Conservation (phyloP, 2,329 filamentous ascomycete genomes). For the Coleophoma eucalyptorum region DNA sequence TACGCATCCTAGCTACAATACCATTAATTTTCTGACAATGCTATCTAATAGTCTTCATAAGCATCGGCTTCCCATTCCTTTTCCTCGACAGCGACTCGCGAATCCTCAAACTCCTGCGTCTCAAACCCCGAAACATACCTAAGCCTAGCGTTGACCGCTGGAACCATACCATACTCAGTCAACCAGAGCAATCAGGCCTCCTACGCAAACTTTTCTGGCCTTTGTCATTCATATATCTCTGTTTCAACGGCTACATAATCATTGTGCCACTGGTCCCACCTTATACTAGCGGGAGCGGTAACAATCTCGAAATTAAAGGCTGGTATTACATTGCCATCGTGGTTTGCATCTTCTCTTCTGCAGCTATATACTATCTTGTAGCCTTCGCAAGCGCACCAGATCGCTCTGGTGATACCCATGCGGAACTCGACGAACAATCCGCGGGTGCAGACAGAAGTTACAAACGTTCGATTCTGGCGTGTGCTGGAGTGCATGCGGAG, state of each 20-base stretch:
- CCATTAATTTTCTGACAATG: too few species aligned
- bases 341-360: neutral
- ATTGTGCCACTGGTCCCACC: neutral
- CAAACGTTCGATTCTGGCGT: neutral
- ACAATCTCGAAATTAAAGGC: neutral
- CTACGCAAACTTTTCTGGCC: neutral
- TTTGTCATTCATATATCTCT: neutral
- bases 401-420: neutral
- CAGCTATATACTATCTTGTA: neutral
- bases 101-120: neutral
- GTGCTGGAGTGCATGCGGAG: neutral
- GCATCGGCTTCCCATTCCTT: neutral
- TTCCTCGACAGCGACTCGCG: neutral
- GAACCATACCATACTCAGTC: neutral
- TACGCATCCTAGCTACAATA: too few species aligned
- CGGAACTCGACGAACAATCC: neutral
- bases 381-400: neutral
- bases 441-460: too few species aligned
- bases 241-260: neutral
- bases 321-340: neutral
- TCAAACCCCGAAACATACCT: neutral
- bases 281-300: neutral
- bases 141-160: neutral
- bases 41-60: neutral
- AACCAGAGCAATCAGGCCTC: neutral